Conservation (phyloP, 176 grass and related monocot species). For the Rhynchospora pubera region DNA sequence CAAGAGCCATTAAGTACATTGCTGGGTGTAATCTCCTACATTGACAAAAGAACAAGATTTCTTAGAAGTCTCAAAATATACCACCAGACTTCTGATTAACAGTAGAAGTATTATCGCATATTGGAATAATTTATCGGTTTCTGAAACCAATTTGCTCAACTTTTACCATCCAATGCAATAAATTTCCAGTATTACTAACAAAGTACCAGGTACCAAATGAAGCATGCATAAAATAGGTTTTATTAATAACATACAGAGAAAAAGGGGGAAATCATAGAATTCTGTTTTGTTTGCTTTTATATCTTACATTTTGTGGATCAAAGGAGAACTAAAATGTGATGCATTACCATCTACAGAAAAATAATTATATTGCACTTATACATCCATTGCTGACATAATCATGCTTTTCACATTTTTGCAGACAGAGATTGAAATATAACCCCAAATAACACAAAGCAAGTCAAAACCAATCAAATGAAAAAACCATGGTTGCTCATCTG, state of each 20-base stretch:
- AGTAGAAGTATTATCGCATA: too few relatives aligned
- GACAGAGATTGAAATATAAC: too few relatives aligned
- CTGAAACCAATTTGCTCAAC: not conserved
- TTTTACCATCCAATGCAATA: not conserved
- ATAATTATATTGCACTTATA: too few relatives aligned
- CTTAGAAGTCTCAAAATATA: not conserved
- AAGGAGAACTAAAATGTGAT: too few relatives aligned
- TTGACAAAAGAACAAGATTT: not conserved
- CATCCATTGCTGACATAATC: too few relatives aligned
- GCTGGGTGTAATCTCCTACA: constrained; percentile 95
- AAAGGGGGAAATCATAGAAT: not conserved
- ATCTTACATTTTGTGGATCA: too few relatives aligned
- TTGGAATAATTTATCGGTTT: too few relatives aligned
- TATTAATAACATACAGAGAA: not conserved
- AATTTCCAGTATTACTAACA: not conserved
- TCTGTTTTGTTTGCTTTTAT: not conserved
- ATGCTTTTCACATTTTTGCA: too few relatives aligned
- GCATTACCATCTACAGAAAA: too few relatives aligned
- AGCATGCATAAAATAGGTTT: not conserved
- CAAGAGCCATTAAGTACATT: constrained; percentile 72
- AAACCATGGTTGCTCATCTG: not conserved
- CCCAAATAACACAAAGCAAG: not conserved
- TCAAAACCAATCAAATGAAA: not conserved
- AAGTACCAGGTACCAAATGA: not conserved
- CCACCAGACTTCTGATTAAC: not conserved